Conservation (phyloP, 169 alveolate species). For the Babesia bigemina region DNA sequence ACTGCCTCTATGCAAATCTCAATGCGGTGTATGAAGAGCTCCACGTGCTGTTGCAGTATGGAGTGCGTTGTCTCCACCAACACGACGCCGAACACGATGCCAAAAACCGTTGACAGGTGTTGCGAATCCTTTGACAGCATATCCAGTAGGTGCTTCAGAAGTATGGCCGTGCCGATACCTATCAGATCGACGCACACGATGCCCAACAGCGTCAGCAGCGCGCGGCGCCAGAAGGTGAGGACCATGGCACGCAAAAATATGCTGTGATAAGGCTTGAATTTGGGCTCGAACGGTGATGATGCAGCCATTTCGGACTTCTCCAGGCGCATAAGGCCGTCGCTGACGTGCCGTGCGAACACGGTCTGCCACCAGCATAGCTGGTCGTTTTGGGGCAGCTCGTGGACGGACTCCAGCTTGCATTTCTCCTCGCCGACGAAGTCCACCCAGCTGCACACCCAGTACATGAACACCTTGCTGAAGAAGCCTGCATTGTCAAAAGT, state of each 20-base stretch:
- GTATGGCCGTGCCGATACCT: slow-evolving; percentile 22
- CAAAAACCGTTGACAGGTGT: neutral
- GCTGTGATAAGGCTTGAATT: neutral
- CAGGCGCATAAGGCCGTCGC: slow-evolving; percentile 33
- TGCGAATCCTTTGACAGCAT: neutral
- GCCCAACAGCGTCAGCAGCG: slow-evolving; percentile 24
- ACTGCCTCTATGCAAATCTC: slow-evolving; percentile 1
- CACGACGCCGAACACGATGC: slow-evolving; percentile 3
- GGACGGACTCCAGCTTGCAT: slow-evolving; percentile 15
- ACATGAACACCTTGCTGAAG: slow-evolving; percentile 12
- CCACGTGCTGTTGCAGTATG: slow-evolving; percentile 13
- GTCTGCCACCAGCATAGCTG: slow-evolving; percentile 23
- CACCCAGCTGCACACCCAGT: slow-evolving; percentile 39
- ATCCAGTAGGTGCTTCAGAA: slow-evolving; percentile 4
- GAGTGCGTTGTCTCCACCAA: neutral
- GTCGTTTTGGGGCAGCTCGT: slow-evolving; percentile 40
- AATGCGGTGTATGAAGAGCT: slow-evolving; percentile 16
- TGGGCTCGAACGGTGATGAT: neutral
- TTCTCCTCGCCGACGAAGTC: slow-evolving; percentile 3
- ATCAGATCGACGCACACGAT: slow-evolving; percentile 5
- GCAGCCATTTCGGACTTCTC: neutral
- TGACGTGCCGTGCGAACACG: slow-evolving; percentile 35
- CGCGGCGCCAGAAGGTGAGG: slow-evolving; percentile 45
- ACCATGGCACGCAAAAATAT: slow-evolving; percentile 38
- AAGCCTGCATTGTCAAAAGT: slow-evolving; percentile 14